Evolutionary conservation across 768 basidiomycete species (phyloP).

Genomic region (Xerocomellus intermedius): DNA sequence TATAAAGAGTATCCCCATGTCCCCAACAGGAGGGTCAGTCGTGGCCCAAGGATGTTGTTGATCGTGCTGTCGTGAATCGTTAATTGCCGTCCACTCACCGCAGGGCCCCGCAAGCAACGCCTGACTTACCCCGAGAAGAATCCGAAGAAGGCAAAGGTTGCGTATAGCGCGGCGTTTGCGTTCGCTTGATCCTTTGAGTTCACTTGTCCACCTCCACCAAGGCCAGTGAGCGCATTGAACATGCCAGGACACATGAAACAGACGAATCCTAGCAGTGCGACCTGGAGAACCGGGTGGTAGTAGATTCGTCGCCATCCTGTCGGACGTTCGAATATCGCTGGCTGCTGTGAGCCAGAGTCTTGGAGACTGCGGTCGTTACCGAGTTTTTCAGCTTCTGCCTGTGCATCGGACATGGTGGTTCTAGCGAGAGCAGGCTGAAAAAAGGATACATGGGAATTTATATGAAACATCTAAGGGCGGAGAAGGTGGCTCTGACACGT

Average conservation of each 20-base stretch:
- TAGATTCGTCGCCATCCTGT: slow-evolving; percentile 54
- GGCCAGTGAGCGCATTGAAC: slow-evolving; percentile 76
- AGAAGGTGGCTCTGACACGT: neutral
- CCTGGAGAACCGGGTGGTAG: slow-evolving; percentile 44
- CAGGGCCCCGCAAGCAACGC: neutral
- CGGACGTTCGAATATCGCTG: slow-evolving; percentile 43
- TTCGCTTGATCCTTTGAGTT: slow-evolving; percentile 64
- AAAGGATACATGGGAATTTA: neutral
- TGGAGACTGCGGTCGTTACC: slow-evolving; percentile 16
- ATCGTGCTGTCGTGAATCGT: slow-evolving; percentile 48
- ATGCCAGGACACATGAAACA: slow-evolving; percentile 61
- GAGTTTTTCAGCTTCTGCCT: slow-evolving; percentile 18
- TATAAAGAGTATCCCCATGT: slow-evolving; percentile 53
- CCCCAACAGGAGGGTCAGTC: slow-evolving; percentile 48
- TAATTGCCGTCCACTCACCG: neutral
- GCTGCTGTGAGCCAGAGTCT: slow-evolving; percentile 17
- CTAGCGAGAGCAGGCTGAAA: neutral
- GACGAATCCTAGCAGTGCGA: slow-evolving; percentile 63
- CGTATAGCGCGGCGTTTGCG: slow-evolving; percentile 64
- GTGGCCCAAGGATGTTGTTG: slow-evolving; percentile 66
- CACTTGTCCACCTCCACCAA: slow-evolving; percentile 78
- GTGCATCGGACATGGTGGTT: slow-evolving; percentile 21
- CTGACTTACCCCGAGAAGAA: slow-evolving; percentile 67
- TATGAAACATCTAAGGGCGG: neutral
- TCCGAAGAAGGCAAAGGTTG: slow-evolving; percentile 56